Percentiles rank a stretch among this genome's conserved stretches.
These are phyloP conservation scores for Scheffersomyces lignosus DNA, from an alignment of 805 yeast genomes.

Conservation along the genomic window DNA sequence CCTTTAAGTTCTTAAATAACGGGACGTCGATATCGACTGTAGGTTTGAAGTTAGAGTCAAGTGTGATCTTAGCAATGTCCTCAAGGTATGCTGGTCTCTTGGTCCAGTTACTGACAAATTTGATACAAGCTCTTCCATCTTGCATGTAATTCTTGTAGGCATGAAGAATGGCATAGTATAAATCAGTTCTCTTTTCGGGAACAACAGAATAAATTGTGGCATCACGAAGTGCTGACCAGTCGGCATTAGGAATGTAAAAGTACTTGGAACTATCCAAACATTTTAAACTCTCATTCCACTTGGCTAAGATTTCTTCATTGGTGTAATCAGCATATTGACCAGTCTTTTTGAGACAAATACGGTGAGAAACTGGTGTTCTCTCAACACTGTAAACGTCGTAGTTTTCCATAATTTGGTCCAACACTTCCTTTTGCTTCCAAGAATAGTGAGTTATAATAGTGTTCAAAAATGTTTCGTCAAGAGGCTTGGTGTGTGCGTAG, in stretches of 20 bases:
- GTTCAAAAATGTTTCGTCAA: slow-evolving; percentile 82
- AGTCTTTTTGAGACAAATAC: slow-evolving; percentile 70
- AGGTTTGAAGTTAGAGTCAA: slow-evolving; percentile 17
- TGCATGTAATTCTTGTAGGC: slow-evolving; percentile 40
- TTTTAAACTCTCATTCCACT: slow-evolving; percentile 54
- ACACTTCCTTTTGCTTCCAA: slow-evolving; percentile 68
- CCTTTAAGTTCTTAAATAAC: slow-evolving; percentile 22
- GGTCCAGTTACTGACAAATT: slow-evolving; percentile 32
- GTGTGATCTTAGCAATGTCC: slow-evolving; percentile 21
- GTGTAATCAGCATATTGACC: slow-evolving; percentile 61
- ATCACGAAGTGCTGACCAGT: slow-evolving; percentile 81
- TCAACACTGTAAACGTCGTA: slow-evolving; percentile 57
- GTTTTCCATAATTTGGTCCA: slow-evolving; percentile 61
- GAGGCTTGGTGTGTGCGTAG: slow-evolving; percentile 55
- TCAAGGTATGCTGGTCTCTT: slow-evolving; percentile 23
- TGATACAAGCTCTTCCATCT: slow-evolving; percentile 29
- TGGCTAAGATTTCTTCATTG: slow-evolving; percentile 49
- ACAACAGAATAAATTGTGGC: slow-evolving; percentile 51
- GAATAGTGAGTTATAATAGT: slow-evolving; percentile 65
- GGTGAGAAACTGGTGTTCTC: slow-evolving; percentile 67
- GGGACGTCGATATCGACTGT: slow-evolving; percentile 23
- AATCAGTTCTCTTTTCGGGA: slow-evolving; percentile 44
- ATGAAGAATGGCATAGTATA: slow-evolving; percentile 57
- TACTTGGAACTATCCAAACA: slow-evolving; percentile 50
- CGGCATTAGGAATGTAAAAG: slow-evolving; percentile 73